Evolutionary conservation across 805 yeast genomes (phyloP), one percentile per base, ranked within the genome.

Genomic region (Metschnikowia amazonensis): DNA sequence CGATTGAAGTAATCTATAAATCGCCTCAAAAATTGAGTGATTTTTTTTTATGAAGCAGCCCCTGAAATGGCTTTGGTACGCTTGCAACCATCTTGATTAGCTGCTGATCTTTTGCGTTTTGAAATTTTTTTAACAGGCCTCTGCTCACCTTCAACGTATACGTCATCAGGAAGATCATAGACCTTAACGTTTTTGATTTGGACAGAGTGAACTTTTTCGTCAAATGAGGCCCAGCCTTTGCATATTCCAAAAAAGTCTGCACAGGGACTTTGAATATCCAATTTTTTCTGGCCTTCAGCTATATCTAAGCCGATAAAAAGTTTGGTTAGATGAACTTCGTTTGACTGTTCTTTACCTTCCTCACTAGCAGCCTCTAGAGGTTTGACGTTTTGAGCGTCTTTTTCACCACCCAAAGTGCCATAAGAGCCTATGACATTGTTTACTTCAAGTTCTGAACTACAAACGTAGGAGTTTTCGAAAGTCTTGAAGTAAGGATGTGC

Each of bases 401-500:
- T 33, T 56, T 81, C 89, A 6, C 82, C 82, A 45, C 66, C 69
- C 42, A 74, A 65, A 9, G 83, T 74, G 1, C 90, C 87, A 61
- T 82, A 86, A 8, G 81, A n/a, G n/a, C n/a, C n/a, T n/a, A n/a
- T n/a, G n/a, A n/a, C n/a, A n/a, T n/a, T n/a, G n/a, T n/a, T n/a
- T n/a, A n/a, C n/a, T n/a, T n/a, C n/a, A n/a, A n/a, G n/a, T n/a
- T n/a, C n/a, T n/a, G n/a, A n/a, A n/a, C n/a, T n/a, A n/a, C n/a
- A n/a, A n/a, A n/a, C n/a, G n/a, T n/a, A n/a, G n/a, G n/a, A n/a
- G n/a, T n/a, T n/a, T n/a, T n/a, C n/a, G 60, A 87, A 84, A 11
- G 84, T 81, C 57, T 89, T 87, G 16, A 86, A 85, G 62, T 79
- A 94, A 1, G 99, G 98, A 65, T 90, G 98, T 0, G 97, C 97